Evolutionary conservation across 1,284 basidiomycete species (phyloP).

Genomic region (Porogramme epimiltina): DNA sequence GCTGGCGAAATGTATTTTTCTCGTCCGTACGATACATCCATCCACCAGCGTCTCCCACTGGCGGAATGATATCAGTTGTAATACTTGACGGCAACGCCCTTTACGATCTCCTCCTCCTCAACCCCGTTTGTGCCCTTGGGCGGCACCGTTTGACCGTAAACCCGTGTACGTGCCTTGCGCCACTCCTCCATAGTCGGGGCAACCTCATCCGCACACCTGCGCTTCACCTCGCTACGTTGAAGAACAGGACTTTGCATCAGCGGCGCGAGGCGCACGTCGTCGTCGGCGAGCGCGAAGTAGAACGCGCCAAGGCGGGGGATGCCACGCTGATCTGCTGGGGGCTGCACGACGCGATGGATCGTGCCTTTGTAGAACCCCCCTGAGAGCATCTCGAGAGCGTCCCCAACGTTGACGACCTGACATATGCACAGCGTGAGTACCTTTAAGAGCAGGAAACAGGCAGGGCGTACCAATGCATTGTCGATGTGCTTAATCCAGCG

Average conservation of each 20-base stretch:
- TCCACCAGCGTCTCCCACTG: too few relatives aligned
- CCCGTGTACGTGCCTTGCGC: conserved; percentile 39
- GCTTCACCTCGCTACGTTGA: conserved; percentile 33
- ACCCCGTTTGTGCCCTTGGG: conserved; percentile 29
- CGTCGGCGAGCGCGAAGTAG: conserved; percentile 41
- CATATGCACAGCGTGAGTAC: too few relatives aligned
- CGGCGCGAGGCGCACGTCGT: conserved; percentile 32
- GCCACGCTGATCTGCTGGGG: conserved; percentile 48
- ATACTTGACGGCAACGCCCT: conserved; percentile 36
- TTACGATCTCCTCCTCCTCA: conserved; percentile 35
- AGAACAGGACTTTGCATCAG: conserved; percentile 33
- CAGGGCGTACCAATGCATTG: conserved; percentile 52
- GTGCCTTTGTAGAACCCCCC: conserved; percentile 46
- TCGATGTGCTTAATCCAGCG: conserved; percentile 60
- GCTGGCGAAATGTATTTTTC: too few relatives aligned
- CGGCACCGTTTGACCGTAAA: conserved; percentile 35
- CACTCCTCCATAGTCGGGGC: conserved; percentile 43
- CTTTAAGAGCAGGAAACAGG: background rate
- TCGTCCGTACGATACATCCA: too few relatives aligned
- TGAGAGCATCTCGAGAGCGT: conserved; percentile 43
- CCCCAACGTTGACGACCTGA: conserved; percentile 46
- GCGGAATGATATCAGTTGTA: too few relatives aligned
- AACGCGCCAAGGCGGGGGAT: conserved; percentile 44
- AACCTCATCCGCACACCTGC: conserved; percentile 32
- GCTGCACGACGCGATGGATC: conserved; percentile 46